A percentile compares a stretch with the other conserved stretches of the same genome.
Conservation (phyloP, 345 rosid species). For the Populus simonii region DNA sequence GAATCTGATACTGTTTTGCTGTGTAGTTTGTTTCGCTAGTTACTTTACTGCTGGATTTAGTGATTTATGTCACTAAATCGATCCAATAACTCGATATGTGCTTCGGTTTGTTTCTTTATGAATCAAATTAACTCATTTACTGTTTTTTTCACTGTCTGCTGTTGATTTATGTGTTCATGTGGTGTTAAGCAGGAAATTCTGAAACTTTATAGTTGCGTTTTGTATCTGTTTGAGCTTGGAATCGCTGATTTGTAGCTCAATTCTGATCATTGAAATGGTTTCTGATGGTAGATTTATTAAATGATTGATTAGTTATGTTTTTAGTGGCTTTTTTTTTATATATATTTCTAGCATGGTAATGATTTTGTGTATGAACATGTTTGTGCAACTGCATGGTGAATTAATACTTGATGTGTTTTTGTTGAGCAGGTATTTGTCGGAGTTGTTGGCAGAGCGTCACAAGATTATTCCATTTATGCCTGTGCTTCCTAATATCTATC, state of each 20-base stretch:
- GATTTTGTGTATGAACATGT: background rate
- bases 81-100: background rate
- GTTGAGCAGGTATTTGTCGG: conserved; percentile 62
- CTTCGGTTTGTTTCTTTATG: background rate
- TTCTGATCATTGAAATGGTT: background rate
- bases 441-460: conserved; percentile 68
- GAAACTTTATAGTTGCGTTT: background rate
- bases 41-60: background rate
- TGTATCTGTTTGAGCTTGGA: background rate
- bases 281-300: background rate
- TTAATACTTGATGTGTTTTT: conserved; percentile 4
- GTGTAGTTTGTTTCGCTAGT: background rate
- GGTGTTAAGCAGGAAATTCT: background rate
- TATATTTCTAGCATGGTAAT: background rate
- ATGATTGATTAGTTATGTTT: background rate
- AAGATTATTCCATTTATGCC: conserved; percentile 70
- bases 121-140: background rate
- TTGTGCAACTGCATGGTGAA: background rate
- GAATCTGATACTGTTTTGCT: background rate
- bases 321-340: background rate
- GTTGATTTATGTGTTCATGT: background rate
- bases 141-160: background rate
- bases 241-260: background rate
- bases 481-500: conserved; percentile 56
- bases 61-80: background rate